A percentile compares a stretch with the other conserved stretches of the same genome.
Conservation (phyloP, 306 rosid genomes). For the Dalbergia cultrata region DNA sequence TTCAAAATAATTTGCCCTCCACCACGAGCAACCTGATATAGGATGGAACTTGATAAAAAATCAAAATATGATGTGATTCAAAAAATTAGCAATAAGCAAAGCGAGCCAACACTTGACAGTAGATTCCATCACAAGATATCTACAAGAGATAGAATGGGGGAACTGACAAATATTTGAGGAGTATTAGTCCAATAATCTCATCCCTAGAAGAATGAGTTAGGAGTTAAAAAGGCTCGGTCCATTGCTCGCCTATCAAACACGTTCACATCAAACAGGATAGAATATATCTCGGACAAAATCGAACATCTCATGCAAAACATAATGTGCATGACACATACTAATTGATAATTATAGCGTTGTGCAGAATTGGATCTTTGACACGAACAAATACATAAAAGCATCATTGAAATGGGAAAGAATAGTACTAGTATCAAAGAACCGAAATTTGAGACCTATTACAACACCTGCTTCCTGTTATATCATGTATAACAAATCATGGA, state of each 20-base stretch:
- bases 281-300: constrained; percentile 22
- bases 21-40: constrained; percentile 79
- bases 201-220: constrained; percentile 23
- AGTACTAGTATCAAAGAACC: neutral
- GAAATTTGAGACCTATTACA: constrained; percentile 13
- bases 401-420: constrained; percentile 8
- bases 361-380: constrained; percentile 1
- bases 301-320: constrained; percentile 17
- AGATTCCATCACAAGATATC: constrained; percentile 17
- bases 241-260: constrained; percentile 4
- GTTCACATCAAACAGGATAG: constrained; percentile 16
- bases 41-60: constrained; percentile 26
- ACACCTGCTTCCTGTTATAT: neutral
- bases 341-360: neutral
- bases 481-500: constrained; percentile 5
- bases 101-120: constrained; percentile 6
- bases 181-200: neutral
- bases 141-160: neutral
- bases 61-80: constrained; percentile 6
- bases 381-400: constrained; percentile 12
- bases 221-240: neutral
- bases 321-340: neutral
- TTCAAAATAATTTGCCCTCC: constrained; percentile 80
- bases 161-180: neutral
- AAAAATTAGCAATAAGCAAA: constrained; percentile 15